Evolutionary conservation across 352 stramenopile species (phyloP), one percentile per base, ranked within the genome.

Genomic region (Pythium graminicola): DNA sequence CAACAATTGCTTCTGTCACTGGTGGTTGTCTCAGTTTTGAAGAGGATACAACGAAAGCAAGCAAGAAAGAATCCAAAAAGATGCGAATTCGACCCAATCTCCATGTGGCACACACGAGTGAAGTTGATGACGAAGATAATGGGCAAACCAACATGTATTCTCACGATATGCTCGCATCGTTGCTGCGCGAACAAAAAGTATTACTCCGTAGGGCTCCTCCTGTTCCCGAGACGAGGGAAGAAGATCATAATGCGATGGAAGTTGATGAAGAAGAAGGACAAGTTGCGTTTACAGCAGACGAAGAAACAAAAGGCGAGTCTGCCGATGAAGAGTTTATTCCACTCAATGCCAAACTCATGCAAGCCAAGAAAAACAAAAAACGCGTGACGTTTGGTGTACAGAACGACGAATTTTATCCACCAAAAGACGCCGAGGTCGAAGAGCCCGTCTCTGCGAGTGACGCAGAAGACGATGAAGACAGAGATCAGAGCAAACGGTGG

Each of bases 51-150:
- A 27, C 4, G 13, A 41, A 19, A 9, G 32, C n/a, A 0, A 27
- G 9, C 10, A 31, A 55, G 9, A 76, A 73, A 33, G 70, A 59
- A 49, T 67, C 35, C 22, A 58, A 58, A 26, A 86, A 83, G 58
- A 73, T 90, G 29, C 80, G 76, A 48, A 90, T 90, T 36, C 68
- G 73, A 23, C 76, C 77, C 14, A 88, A 90, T 54, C 39, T 87
- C 4, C 54, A 26, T 49, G 51, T 59, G 7, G 24, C 33, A 1
- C 50, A 82, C 39, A 46, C 33, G 3, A 62, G 54, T 19, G 67
- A 62, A 20, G 44, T 62, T 23, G 50, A 50, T 24, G 49, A 54
- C 7, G 56, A 70, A 9, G 39, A 43, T 10, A 20, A 14, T 1
- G 4, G 10, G 6, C 36, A 26, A 16, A 42, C 41, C 31, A 67